Evolutionary conservation across 305 asterid species (phyloP).

Genomic region (Fraxinus ornus): DNA sequence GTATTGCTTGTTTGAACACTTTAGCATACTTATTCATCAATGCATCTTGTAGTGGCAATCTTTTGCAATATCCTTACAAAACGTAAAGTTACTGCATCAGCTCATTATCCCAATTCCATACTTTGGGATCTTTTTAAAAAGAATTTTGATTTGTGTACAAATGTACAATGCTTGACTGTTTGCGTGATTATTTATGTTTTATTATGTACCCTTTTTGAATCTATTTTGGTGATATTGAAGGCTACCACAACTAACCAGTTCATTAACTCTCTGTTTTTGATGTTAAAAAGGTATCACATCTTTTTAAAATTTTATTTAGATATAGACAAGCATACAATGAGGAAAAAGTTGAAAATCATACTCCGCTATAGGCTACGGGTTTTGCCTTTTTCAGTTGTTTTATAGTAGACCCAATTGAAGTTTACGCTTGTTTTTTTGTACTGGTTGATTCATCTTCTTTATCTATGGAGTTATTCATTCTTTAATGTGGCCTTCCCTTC

Average conservation of each 20-base stretch:
- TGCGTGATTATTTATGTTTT: background rate
- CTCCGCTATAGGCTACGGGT: background rate
- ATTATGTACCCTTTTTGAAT: too few species aligned
- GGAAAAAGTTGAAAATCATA: background rate
- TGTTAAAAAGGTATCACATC: background rate
- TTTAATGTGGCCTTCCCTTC: background rate
- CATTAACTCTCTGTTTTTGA: background rate
- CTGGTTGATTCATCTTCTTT: background rate
- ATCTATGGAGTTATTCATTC: constrained; percentile 1
- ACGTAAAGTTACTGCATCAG: background rate
- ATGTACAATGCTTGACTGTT: background rate
- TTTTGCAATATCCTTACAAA: background rate
- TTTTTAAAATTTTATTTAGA: background rate
- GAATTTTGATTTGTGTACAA: background rate
- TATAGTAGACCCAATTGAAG: background rate
- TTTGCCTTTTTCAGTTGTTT: background rate
- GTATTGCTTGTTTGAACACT: background rate
- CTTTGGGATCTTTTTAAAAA: background rate
- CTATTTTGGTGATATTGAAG: background rate
- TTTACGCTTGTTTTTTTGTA: background rate
- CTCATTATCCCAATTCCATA: background rate
- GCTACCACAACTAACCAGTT: background rate
- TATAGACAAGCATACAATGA: background rate
- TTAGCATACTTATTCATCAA: background rate
- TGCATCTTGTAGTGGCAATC: background rate